Percentiles rank a stretch among this genome's conserved stretches.
These are phyloP conservation scores for Akebia trifoliata DNA, from an alignment of 164 flowering plant species.

Conservation along the genomic window DNA sequence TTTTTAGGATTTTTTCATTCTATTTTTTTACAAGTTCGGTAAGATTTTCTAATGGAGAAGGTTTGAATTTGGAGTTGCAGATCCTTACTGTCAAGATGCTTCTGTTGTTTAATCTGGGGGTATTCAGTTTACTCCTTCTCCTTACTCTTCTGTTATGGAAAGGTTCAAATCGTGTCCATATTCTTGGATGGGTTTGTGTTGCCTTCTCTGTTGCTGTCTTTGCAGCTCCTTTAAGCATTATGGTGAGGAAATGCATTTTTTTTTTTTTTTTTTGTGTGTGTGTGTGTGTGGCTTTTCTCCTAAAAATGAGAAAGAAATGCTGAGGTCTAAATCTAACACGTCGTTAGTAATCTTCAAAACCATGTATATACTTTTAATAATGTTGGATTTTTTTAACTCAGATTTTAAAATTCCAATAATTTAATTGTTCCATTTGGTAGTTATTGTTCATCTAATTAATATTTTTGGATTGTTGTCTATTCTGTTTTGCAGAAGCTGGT, in stretches of 20 bases:
- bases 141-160: slow-evolving; percentile 33
- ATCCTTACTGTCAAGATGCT: slow-evolving; percentile 43
- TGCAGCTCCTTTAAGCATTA: slow-evolving; percentile 68
- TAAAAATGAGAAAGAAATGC: too few relatives aligned
- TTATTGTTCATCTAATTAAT: background rate
- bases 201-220: slow-evolving; percentile 57
- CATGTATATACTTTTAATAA: too few relatives aligned
- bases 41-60: background rate
- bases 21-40: too few relatives aligned
- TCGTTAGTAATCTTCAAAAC: too few relatives aligned
- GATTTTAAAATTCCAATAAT: too few relatives aligned
- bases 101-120: slow-evolving; percentile 38
- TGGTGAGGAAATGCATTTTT: slow-evolving; percentile 34
- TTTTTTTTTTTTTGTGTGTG: background rate
- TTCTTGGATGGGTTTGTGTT: slow-evolving; percentile 73
- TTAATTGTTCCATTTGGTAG: background rate
- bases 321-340: too few relatives aligned
- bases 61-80: slow-evolving; percentile 26
- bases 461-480: background rate
- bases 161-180: slow-evolving; percentile 29
- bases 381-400: background rate
- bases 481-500: slow-evolving; percentile 44
- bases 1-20: too few relatives aligned
- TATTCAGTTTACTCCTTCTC: slow-evolving; percentile 40
- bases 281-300: too few relatives aligned